Percentiles rank a stretch among this genome's conserved stretches.
These are phyloP conservation scores for Closterium sp. DNA, from an alignment of 139 green algal genomes.

Conservation along the genomic window DNA sequence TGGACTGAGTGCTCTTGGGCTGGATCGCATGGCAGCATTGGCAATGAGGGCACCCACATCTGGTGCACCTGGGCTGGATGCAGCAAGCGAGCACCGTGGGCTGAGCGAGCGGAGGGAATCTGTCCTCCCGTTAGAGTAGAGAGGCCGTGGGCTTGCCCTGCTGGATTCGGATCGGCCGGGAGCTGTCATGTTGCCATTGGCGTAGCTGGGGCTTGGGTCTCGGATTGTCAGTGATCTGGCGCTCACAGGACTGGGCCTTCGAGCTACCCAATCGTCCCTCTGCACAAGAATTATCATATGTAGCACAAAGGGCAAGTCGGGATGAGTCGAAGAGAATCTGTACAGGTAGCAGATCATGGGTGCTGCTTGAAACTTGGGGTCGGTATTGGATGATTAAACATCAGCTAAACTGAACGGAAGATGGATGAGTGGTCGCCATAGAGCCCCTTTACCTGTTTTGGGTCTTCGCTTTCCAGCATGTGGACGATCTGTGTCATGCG, in stretches of 20 bases:
- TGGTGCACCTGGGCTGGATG: conserved; percentile 2
- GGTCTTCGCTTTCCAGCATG: conserved; percentile 41
- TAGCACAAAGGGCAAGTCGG: too few species aligned
- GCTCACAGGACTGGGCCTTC: not conserved
- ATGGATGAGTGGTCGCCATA: too few species aligned
- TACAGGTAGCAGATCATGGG: too few species aligned
- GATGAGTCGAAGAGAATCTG: too few species aligned
- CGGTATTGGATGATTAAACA: too few species aligned
- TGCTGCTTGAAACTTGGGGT: too few species aligned
- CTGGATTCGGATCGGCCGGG: not conserved
- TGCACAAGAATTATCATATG: not conserved
- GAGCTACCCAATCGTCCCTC: not conserved
- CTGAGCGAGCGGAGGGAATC: not conserved
- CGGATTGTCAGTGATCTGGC: not conserved
- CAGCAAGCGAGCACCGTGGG: not conserved
- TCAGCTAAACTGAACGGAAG: too few species aligned
- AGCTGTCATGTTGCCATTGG: not conserved
- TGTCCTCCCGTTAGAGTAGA: not conserved
- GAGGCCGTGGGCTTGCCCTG: not conserved
- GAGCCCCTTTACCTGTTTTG: not conserved
- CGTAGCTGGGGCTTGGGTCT: not conserved
- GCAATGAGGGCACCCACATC: conserved; percentile 21
- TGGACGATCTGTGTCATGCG: conserved; percentile 27
- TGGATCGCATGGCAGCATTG: conserved; percentile 18
- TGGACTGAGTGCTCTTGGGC: not conserved